Conservation (phyloP, 805 yeast species). For the Debaryomyces maramus region DNA sequence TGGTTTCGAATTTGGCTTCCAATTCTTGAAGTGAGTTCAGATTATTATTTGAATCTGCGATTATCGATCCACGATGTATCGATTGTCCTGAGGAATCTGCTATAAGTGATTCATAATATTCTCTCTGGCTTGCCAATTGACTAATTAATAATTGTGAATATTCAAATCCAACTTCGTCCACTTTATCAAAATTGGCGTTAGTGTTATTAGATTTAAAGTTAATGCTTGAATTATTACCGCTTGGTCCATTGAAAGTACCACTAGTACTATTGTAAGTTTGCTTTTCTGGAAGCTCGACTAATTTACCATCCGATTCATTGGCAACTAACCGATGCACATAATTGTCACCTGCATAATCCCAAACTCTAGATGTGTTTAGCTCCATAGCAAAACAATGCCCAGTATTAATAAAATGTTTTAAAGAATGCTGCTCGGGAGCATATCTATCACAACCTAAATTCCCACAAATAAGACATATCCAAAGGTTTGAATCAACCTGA, state of each 20-base stretch:
- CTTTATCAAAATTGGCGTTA: conserved; percentile 31
- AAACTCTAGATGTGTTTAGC: conserved; percentile 75
- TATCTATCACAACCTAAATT: conserved; percentile 91
- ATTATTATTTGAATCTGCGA: conserved; percentile 5
- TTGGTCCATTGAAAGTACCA: conserved; percentile 8
- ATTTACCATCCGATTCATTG: conserved; percentile 84
- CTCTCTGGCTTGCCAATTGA: conserved; percentile 84
- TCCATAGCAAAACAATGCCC: conserved; percentile 94
- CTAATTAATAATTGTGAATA: conserved; percentile 76
- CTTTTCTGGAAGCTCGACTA: conserved; percentile 68
- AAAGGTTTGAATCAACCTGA: conserved; percentile 58
- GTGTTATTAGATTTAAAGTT: conserved; percentile 10
- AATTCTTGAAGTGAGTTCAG: conserved; percentile 17
- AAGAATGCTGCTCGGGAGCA: conserved; percentile 76
- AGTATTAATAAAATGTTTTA: conserved; percentile 72
- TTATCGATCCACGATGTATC: conserved; percentile 21
- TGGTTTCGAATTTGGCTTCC: conserved; percentile 30
- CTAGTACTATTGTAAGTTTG: conserved; percentile 1
- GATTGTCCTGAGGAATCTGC: conserved; percentile 20
- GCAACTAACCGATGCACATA: conserved; percentile 86
- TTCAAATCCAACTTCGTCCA: conserved; percentile 67
- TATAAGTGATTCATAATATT: conserved; percentile 62
- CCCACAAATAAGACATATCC: conserved; percentile 92
- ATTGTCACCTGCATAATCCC: conserved; percentile 93
- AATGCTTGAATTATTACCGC: conserved; percentile 2